These are phyloP conservation scores for Penicillium sp. DNA, from an alignment of 2,329 filamentous ascomycete species.

Conservation along the genomic window DNA sequence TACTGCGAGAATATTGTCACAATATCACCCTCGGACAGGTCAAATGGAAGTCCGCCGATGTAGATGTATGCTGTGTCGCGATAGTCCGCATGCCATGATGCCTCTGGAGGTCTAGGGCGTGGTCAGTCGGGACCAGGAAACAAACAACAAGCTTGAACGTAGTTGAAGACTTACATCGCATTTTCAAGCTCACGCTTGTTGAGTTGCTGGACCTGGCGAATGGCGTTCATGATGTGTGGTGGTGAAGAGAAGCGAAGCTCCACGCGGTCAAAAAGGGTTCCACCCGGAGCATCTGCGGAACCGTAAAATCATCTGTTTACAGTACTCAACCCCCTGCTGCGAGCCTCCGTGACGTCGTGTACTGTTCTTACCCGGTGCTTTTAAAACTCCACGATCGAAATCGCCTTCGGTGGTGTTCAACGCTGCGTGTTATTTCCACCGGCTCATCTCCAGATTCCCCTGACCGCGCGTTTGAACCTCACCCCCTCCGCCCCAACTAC, in stretches of 20 bases:
- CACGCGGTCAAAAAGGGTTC: constrained; percentile 9
- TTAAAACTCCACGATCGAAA: not conserved
- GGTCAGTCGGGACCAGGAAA: constrained; percentile 3
- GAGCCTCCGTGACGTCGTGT: constrained; percentile 11
- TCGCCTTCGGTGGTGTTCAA: not conserved
- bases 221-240: constrained; percentile 69
- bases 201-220: constrained; percentile 83
- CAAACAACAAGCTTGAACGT: constrained; percentile 6
- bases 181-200: constrained; percentile 93
- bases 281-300: constrained; percentile 24
- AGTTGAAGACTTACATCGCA: constrained; percentile 58
- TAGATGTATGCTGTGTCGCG: constrained; percentile 95
- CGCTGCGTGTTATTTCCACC: constrained; percentile 2
- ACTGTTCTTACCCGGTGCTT: not conserved
- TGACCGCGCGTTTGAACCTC: constrained; percentile 24
- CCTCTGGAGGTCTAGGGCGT: constrained; percentile 63
- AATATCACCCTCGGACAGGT: constrained; percentile 90
- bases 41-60: constrained; percentile 87
- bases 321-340: constrained; percentile 20
- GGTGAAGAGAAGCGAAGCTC: constrained; percentile 1
- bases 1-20: constrained; percentile 96
- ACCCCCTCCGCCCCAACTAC: constrained; percentile 17
- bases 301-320: constrained; percentile 27
- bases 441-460: constrained; percentile 26
- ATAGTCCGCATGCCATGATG: constrained; percentile 96